Conservation (phyloP, 768 basidiomycete genomes). For the Phylloporus sp. region DNA sequence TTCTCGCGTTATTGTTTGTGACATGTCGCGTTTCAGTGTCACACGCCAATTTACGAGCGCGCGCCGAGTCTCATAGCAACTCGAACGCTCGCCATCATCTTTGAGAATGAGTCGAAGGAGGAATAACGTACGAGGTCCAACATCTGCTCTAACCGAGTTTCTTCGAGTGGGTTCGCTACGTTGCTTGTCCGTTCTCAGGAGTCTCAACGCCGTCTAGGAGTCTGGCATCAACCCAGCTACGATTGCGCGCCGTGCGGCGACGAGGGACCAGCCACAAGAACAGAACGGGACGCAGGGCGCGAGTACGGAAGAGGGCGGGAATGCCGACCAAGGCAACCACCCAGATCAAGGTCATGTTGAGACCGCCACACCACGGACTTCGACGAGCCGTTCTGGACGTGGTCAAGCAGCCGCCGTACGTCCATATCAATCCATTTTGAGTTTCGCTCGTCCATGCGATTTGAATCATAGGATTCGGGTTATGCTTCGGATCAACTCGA, state of each 20-base stretch:
- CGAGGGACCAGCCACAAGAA: constrained; percentile 29
- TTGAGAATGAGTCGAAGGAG: constrained; percentile 25
- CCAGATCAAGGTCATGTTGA: constrained; percentile 7
- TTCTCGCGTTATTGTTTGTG: constrained; percentile 9
- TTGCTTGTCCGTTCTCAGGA: constrained; percentile 14
- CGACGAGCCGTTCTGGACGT: constrained; percentile 17
- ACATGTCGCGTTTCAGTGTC: constrained; percentile 13
- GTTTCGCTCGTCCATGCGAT: background rate
- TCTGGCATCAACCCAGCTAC: constrained; percentile 45
- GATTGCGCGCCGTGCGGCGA: constrained; percentile 36
- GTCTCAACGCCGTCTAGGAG: constrained; percentile 33
- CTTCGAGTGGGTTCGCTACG: constrained; percentile 47
- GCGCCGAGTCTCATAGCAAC: constrained; percentile 4
- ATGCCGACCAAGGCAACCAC: constrained; percentile 14
- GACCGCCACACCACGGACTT: background rate
- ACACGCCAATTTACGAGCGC: constrained; percentile 12
- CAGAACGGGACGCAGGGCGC: constrained; percentile 22
- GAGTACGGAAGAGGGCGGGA: constrained; percentile 8
- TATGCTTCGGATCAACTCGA: constrained; percentile 78
- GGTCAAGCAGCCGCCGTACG: constrained; percentile 9
- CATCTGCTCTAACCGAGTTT: constrained; percentile 80
- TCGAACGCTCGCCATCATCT: background rate
- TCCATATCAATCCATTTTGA: background rate
- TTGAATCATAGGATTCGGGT: constrained; percentile 27
- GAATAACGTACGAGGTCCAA: constrained; percentile 73